Percentiles rank a stretch among this genome's conserved stretches.
phyloP scores from a whole-genome alignment of 1,284 basidiomycete genomes.

The Trichosporon faecale region DNA sequence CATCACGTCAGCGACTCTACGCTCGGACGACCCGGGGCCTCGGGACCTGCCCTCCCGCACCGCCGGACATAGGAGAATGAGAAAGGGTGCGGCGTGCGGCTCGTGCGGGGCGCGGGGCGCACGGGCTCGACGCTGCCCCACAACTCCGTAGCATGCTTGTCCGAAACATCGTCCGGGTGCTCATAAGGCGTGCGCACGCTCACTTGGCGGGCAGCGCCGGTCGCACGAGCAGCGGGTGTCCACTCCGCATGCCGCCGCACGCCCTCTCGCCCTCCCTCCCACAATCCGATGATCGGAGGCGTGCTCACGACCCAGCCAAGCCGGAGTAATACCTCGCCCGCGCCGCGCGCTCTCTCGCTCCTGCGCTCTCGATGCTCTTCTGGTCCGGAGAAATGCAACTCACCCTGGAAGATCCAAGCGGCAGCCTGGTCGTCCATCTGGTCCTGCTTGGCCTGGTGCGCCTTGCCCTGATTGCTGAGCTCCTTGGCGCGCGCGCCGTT shows the following conservation, averaged over 20 bases:
- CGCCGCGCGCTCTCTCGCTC: too few species aligned
- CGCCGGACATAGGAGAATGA: not conserved
- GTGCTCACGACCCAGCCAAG: not conserved
- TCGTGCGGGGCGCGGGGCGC: not conserved
- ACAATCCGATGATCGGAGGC: not conserved
- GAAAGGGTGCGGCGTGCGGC: not conserved
- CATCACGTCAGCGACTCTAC: not conserved
- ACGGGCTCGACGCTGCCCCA: not conserved
- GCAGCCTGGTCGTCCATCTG: conserved; percentile 77
- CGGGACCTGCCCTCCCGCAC: not conserved
- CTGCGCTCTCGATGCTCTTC: too few species aligned
- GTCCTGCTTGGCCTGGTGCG: conserved; percentile 76
- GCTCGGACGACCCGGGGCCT: not conserved
- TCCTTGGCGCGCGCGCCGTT: conserved; percentile 79
- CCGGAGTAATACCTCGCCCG: not conserved
- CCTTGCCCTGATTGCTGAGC: conserved; percentile 77
- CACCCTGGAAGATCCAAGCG: conserved; percentile 83
- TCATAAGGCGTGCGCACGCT: not conserved
- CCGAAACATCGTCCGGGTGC: not conserved
- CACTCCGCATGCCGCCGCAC: not conserved
- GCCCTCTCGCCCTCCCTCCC: not conserved
- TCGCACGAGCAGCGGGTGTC: not conserved
- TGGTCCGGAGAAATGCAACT: conserved; percentile 27
- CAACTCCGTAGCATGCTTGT: not conserved
- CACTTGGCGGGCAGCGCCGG: not conserved